Base-by-base conservation (phyloP, 306 rosid species). In the Cyamopsis tetragonoloba region DNA sequence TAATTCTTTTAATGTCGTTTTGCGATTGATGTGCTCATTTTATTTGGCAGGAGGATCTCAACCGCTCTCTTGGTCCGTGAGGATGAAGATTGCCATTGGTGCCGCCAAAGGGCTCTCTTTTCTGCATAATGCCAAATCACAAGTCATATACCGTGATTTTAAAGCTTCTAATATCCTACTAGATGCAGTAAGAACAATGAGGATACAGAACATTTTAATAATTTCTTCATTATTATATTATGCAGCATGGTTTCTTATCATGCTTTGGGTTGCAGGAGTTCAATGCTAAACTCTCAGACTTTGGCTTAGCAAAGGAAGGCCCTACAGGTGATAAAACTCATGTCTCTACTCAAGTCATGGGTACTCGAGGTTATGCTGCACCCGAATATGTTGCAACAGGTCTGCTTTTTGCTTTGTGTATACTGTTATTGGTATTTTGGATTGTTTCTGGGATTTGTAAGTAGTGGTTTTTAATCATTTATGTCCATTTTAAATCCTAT, bases 241-340 rank as follows among this genome's bases (percentile, higher is more conserved):
- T 56, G 48, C 70, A 19, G 77, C 22, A 28, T 50, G 43, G 58
- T 53, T 46, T 46, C 19, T 53, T 20, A 22, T 55, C 62, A 35
- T 51, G 64, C 37, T 30, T 72, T 50, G 38, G 53, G 20, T 55
- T 77, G 19, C 85, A 91, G 96, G 93, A 86, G 8, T 91, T 86
- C 85, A 91, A 86, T 60, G 83, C 97, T 4, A 88, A 88, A 72
- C 89, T 91, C 62, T 91, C 97, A 44, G 97, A 88, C 80, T 88
- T 91, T 70, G 97, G 93, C 76, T 78, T 91, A 83, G 96, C 93
- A 1, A 91, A 88, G 80, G 96, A 82, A 0, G 96, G 91, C 46
- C 97, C 96, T 23, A 91, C 97, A 11, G 97, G 97, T n/a, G 97
- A 91, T 82, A 78, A 83, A 81, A 91, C 97, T 35, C 97, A 91